Base-by-base conservation (phyloP, 106 monocot genomes). In the Posidonia australis region DNA sequence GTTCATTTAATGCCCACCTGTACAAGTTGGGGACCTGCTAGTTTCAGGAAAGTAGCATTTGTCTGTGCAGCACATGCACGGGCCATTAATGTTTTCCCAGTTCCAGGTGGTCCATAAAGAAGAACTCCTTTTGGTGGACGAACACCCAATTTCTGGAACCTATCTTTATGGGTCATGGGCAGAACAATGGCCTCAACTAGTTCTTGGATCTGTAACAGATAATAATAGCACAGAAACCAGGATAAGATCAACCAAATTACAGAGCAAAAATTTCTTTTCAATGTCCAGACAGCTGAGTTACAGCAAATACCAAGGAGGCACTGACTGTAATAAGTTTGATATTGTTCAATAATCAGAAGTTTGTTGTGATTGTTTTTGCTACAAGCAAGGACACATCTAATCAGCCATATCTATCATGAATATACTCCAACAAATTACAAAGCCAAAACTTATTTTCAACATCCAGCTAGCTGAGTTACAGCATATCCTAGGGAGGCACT, bases 1-100 rank as follows among this genome's bases (percentile, higher is more conserved):
- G 54, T 18, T 55, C 23, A 23, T 2, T 28, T 27, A 70, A 14
- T 51, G 27, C 19, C 20, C 20, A 93, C 93, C 93, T 93, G 93
- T 20, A 89, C 89, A 68, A 93, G 83, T 60, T 93, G 93, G 48
- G 93, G 93, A 25, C 93, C 93, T 36, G 93, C 89, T 23, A 93
- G 70, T 74, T 93, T 89, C 56, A 93, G 66, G 72, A 93, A 93
- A 65, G 88, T 93, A 60, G 93, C 93, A 83, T 93, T 88, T 66
- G 93, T 93, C 67, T 93, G 93, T 67, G 93, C 86, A 46, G 93
- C 93, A 80, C 93, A 93, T 53, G 93, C 86, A 70, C 89, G 88
- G 51, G 93, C 93, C 93, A 93, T 93, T 59, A 93, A 67, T 41
- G 93, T 93, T 69, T 93, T 93, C 11, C 93, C 93, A 32, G 85